phyloP scores from a whole-genome alignment of 768 basidiomycete species.

The Tricholoma sp. region DNA sequence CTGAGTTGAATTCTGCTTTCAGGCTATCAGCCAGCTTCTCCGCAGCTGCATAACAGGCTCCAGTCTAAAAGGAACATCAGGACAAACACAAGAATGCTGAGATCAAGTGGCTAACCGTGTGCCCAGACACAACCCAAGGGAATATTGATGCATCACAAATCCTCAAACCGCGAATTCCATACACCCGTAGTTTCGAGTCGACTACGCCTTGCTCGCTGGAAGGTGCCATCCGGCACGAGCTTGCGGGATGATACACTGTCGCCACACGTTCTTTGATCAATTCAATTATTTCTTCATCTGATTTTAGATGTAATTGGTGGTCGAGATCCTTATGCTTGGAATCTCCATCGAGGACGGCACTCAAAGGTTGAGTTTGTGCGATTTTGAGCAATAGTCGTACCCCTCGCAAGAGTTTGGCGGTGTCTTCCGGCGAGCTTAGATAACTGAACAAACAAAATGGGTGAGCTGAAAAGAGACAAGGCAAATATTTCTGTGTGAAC shows the following conservation, averaged over 20 bases:
- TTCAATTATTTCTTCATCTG: constrained; percentile 35
- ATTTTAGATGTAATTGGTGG: constrained; percentile 26
- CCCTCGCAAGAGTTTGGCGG: constrained; percentile 34
- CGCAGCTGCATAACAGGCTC: constrained; percentile 24
- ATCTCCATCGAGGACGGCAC: constrained; percentile 24
- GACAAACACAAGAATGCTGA: not conserved
- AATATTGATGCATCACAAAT: constrained; percentile 40
- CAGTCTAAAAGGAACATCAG: constrained; percentile 18
- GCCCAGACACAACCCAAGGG: constrained; percentile 33
- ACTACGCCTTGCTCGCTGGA: constrained; percentile 37
- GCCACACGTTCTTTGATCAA: constrained; percentile 27
- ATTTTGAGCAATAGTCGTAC: constrained; percentile 21
- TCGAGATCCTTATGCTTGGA: constrained; percentile 29
- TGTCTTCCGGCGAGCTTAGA: constrained; percentile 31
- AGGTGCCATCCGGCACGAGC: constrained; percentile 43
- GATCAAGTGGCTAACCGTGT: constrained; percentile 25
- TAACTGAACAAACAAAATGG: constrained; percentile 22
- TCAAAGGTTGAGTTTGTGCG: constrained; percentile 30
- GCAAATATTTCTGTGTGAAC: constrained; percentile 1
- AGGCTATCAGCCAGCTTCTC: constrained; percentile 32
- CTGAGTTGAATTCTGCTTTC: constrained; percentile 18
- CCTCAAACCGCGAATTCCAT: constrained; percentile 37
- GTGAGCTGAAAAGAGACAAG: not conserved
- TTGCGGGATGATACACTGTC: constrained; percentile 41
- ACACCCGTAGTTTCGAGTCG: constrained; percentile 31